A percentile compares a stretch with the other conserved stretches of the same genome.
Evolutionary conservation across 2,329 filamentous ascomycete genomes (phyloP).

Genomic region (Epicoccum nigrum): DNA sequence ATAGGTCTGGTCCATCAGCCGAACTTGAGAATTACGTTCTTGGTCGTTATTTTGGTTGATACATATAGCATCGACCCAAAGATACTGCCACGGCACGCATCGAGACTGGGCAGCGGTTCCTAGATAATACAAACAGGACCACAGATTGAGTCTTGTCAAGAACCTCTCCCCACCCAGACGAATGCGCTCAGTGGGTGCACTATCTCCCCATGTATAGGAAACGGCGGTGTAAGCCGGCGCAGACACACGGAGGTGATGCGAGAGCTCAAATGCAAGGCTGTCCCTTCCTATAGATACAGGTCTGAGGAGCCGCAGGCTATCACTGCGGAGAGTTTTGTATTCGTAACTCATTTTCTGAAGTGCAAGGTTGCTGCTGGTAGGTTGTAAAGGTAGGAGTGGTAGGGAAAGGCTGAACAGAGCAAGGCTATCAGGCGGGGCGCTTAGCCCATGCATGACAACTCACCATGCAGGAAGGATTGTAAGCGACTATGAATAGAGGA

Average conservation of each 20-base stretch:
- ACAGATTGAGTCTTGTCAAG: not conserved
- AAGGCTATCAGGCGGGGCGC: no score
- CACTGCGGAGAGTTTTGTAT: no score
- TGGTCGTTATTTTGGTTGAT: not conserved
- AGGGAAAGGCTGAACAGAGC: no score
- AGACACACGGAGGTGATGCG: not conserved
- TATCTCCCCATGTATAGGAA: slow-evolving; percentile 40
- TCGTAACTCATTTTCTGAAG: no score
- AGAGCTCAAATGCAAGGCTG: not conserved
- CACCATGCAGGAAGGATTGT: no score
- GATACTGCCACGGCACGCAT: not conserved
- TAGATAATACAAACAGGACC: not conserved
- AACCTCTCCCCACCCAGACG: not conserved
- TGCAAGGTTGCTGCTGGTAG: no score
- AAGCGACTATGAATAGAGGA: no score
- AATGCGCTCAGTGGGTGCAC: slow-evolving; percentile 3
- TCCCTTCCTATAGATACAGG: not conserved
- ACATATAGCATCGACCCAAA: slow-evolving; percentile 1
- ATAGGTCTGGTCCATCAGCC: slow-evolving; percentile 14
- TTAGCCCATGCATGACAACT: no score
- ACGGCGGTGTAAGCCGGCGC: slow-evolving; percentile 29
- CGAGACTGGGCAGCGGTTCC: not conserved
- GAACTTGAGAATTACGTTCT: slow-evolving; percentile 15
- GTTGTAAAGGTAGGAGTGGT: no score
- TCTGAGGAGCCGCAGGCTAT: slow-evolving; percentile 1